Evolutionary conservation across 2,329 filamentous ascomycete species (phyloP), one percentile per base, ranked within the genome.

Genomic region (Talaromyces amestolkiae): DNA sequence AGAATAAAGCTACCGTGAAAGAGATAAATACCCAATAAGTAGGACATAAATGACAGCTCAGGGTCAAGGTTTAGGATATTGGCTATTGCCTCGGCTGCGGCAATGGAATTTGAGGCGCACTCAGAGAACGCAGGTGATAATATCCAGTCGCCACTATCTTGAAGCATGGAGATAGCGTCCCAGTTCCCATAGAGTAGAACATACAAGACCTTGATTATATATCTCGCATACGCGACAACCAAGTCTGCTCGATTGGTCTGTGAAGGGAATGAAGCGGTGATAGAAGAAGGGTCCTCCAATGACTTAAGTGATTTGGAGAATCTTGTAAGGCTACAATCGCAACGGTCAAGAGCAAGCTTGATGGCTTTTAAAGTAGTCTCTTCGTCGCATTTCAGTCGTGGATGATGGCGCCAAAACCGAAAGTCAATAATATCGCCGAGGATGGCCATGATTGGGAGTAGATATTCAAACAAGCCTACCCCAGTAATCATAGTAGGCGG

Each of bases 1-100:
- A 43, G 8, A 19, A 43, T 43, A 43, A 43, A 43, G 7, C 41
- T 43, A 3, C 41, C 41, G n/a, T 43, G 41, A n/a, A 43, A 43
- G 7, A 85, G 74, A 64, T 85, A 85, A 8, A 84, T 83, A 0
- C 83, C 82, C 61, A 84, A 84, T 3, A 84, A 73, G 68, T 83
- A 84, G 1, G 83, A 81, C 80, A 84, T 84, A 61, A 84, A 84
- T 0, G 79, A 80, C 37, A 84, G 74, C 66, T 84, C 82, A 3
- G 80, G 81, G 67, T 85, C 83, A n/a, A 79, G 74, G 1, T 76
- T 73, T 7, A 85, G 72, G 61, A 85, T 84, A 9, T 78, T 74
- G 15, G 77, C 79, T 17, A 84, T 77, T 2, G 79, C 79, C 51
- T 82, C 77, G 2, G 80, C 81, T 76, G 41, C 41, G 41, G 41